phyloP scores from a whole-genome alignment of 2,329 filamentous ascomycete genomes.

The Diaporthe batatas region DNA sequence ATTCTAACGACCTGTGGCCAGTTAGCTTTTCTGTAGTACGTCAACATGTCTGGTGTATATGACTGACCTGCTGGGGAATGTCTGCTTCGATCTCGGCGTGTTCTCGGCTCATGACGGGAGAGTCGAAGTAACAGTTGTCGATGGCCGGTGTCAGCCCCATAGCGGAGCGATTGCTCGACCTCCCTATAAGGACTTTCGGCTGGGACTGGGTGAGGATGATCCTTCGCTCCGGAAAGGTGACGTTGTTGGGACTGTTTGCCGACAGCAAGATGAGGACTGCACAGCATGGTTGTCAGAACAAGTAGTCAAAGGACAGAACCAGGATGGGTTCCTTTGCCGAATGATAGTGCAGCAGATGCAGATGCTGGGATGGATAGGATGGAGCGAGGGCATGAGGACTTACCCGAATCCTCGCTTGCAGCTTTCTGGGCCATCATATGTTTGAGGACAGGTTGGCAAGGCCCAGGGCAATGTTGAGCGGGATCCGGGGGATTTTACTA shows the following conservation, averaged over 20 bases:
- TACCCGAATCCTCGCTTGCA: conserved; percentile 31
- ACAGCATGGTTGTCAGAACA: conserved; percentile 43
- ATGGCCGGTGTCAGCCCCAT: conserved; percentile 49
- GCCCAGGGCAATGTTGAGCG: background rate
- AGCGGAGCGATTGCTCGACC: conserved; percentile 58
- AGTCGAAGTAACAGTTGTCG: conserved; percentile 76
- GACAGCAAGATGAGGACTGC: conserved; percentile 44
- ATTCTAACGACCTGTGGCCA: conserved; percentile 58
- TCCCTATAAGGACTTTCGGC: conserved; percentile 55
- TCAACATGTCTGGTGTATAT: conserved; percentile 6
- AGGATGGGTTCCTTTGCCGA: background rate
- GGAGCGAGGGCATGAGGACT: background rate
- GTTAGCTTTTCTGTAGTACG: conserved; percentile 46
- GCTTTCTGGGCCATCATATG: conserved; percentile 18
- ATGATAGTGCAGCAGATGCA: background rate
- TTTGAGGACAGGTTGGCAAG: background rate
- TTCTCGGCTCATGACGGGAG: conserved; percentile 77
- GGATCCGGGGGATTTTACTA: background rate
- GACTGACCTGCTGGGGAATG: conserved; percentile 58
- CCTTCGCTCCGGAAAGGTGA: conserved; percentile 41
- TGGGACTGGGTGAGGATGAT: conserved; percentile 51
- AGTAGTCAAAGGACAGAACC: background rate
- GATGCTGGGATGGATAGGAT: background rate
- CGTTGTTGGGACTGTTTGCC: conserved; percentile 25
- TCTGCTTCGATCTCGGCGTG: conserved; percentile 70